Evolutionary conservation across 495 filamentous ascomycete species (phyloP), one percentile per base, ranked within the genome.

Genomic region (Margaritispora aquatica): DNA sequence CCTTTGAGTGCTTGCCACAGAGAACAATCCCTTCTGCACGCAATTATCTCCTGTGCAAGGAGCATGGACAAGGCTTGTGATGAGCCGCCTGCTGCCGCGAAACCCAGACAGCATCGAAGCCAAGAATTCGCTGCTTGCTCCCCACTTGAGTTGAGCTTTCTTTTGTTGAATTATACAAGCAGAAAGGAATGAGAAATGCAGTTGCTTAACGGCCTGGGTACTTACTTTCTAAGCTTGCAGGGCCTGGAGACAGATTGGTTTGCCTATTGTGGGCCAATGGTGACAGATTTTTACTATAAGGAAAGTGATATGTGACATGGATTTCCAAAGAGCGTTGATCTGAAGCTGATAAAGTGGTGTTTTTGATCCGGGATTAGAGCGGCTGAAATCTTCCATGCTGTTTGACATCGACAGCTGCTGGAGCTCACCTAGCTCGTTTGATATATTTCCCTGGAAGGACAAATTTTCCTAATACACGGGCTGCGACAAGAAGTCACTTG

Each of bases 21-120:
- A 36, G 36, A 36, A 48, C 21, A 51, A 56, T 55, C 51, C 50
- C 60, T 64, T 36, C 62, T 64, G 63, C 55, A 65, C 50, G 58
- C 55, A 65, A 56, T 56, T 55, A 21, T 41, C 51, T 59, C 31
- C 50, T 38, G 60, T 50, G 56, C 60, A 56, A 60, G 61, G 57
- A 57, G 54, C 54, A 63, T 63, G 26, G 61, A n/a, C 23, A 26
- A 49, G 54, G 24, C 47, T 47, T 50, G 46, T 31, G 26, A 36
- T n/a, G 46, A 48, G 5, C 55, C 34, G 17, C 22, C 17, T 44
- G 38, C 38, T 44, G 19, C 38, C 4, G 15, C 4, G 2, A 44
- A 44, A n/a, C 15, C 15, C 38, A 44, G 38, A 34, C 29, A 34
- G 29, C 5, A 15, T 34, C 54, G 29, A 22, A 41, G 38, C 47